Percentiles rank a stretch among this genome's conserved stretches.
These are phyloP conservation scores for Suillus subluteus DNA, from an alignment of 768 basidiomycete species.

Conservation along the genomic window DNA sequence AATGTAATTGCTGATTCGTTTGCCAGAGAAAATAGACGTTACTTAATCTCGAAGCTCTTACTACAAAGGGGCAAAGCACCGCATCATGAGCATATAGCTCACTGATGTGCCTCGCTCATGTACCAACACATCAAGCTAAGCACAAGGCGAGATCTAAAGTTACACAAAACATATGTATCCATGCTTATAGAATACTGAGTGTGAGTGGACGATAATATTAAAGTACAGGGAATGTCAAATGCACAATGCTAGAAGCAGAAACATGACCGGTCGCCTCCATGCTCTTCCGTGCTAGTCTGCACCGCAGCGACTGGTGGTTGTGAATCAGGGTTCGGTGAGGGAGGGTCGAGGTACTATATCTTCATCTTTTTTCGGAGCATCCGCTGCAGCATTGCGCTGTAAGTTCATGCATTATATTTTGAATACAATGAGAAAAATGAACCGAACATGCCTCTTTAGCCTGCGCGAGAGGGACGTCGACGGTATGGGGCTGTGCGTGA, in stretches of 20 bases:
- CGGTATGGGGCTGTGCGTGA: not conserved
- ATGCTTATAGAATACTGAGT: not conserved
- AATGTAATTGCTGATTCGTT: slow-evolving; percentile 54
- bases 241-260: not conserved
- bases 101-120: not conserved
- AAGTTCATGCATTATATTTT: not conserved
- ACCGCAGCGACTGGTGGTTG: not conserved
- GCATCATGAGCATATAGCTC: not conserved
- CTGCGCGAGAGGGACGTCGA: not conserved
- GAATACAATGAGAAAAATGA: not conserved
- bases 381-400: not conserved
- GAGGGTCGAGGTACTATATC: not conserved
- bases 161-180: not conserved
- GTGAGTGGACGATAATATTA: not conserved
- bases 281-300: not conserved
- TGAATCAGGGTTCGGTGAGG: not conserved
- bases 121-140: not conserved
- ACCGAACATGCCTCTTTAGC: not conserved
- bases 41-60: not conserved
- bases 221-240: not conserved
- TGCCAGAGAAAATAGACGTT: slow-evolving; percentile 34
- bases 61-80: too few relatives aligned
- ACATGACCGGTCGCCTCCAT: not conserved
- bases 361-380: not conserved
- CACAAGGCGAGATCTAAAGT: not conserved